These are phyloP conservation scores for Hypoxylon fuscum DNA, from an alignment of 495 filamentous ascomycete species.

Conservation along the genomic window DNA sequence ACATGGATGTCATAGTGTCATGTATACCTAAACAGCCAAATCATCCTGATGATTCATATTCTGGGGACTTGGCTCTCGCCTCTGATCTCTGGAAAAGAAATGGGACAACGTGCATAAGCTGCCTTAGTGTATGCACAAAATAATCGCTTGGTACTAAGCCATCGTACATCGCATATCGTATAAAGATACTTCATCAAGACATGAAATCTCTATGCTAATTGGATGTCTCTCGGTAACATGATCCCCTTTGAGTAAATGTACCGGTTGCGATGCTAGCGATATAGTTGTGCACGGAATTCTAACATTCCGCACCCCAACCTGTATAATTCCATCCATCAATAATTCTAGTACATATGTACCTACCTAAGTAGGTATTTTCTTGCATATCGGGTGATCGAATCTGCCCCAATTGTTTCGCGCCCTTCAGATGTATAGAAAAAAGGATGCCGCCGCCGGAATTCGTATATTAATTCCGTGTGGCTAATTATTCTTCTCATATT, in stretches of 20 bases:
- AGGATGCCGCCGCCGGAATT: neutral
- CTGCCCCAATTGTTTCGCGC: neutral
- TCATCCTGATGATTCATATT: too few relatives aligned
- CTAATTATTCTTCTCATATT: neutral
- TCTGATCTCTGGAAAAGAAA: too few relatives aligned
- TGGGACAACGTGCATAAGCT: too few relatives aligned
- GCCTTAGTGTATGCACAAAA: too few relatives aligned
- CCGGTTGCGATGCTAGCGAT: constrained; percentile 19
- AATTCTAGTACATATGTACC: too few relatives aligned
- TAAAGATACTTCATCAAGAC: neutral
- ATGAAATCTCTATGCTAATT: neutral
- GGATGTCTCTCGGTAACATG: neutral
- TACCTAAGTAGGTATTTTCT: constrained; percentile 12
- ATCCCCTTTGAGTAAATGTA: constrained; percentile 8
- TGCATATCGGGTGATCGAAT: constrained; percentile 1
- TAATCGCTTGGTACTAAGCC: too few relatives aligned
- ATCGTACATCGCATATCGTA: neutral
- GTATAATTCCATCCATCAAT: constrained; percentile 17
- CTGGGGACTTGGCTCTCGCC: too few relatives aligned
- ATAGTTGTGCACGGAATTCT: constrained; percentile 26
- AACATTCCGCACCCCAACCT: constrained; percentile 7
- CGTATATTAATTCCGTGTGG: neutral
- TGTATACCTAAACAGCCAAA: too few relatives aligned
- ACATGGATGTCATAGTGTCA: too few relatives aligned
- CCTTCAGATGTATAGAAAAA: neutral